A percentile compares a stretch with the other conserved stretches of the same genome.
phyloP scores from a whole-genome alignment of 371 early-diverging fungal genomes.

The Choanephora cucurbitarum region DNA sequence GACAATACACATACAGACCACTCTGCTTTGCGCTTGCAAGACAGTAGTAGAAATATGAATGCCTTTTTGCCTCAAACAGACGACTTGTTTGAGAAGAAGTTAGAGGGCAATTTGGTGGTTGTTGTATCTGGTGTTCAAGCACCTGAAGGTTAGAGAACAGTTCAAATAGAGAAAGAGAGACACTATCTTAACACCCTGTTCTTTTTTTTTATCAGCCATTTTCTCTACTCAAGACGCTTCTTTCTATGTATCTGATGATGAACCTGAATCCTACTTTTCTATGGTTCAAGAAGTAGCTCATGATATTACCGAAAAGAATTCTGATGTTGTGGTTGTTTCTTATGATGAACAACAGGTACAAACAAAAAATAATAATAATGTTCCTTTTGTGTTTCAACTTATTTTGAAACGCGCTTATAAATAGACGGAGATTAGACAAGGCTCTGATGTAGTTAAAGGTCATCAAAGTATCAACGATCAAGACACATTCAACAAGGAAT shows the following conservation, averaged over 20 bases:
- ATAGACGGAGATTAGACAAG: conserved; percentile 17
- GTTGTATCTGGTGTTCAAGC: conserved; percentile 21
- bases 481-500: conserved; percentile 5
- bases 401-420: conserved; percentile 9
- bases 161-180: too few species aligned
- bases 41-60: conserved; percentile 1
- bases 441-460: conserved; percentile 7
- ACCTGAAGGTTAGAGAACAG: conserved; percentile 24
- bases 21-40: conserved; percentile 20
- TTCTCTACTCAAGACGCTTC: conserved; percentile 30
- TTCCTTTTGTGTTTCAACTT: background rate
- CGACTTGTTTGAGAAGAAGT: conserved; percentile 23
- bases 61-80: conserved; percentile 9
- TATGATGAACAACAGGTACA: conserved; percentile 16
- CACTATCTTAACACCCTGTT: too few species aligned
- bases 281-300: conserved; percentile 29
- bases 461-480: conserved; percentile 2
- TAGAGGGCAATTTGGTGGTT: conserved; percentile 24
- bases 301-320: conserved; percentile 13
- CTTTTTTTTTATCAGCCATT: conserved; percentile 13
- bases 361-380: background rate
- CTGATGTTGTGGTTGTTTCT: conserved; percentile 12
- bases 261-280: conserved; percentile 28
- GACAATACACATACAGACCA: conserved; percentile 15
- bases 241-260: conserved; percentile 39